Evolutionary conservation across 176 grass and related monocot genomes (phyloP).

Genomic region (Tillandsia leiboldiana): DNA sequence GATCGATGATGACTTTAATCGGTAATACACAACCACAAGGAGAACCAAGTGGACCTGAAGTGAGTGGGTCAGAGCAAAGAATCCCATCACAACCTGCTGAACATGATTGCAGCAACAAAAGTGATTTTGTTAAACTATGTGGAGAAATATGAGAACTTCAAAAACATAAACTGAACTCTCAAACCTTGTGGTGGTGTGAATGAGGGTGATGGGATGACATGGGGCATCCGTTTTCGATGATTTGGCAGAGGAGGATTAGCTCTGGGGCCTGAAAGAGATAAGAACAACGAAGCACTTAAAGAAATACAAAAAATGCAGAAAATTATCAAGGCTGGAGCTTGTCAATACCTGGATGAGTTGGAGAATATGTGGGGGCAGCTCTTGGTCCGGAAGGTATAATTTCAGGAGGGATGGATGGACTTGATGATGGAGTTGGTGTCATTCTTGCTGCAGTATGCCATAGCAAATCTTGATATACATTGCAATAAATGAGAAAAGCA

Average conservation of each 20-base stretch:
- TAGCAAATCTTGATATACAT: constrained; percentile 3
- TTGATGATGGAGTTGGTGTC: constrained; percentile 27
- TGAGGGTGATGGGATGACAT: constrained; percentile 36
- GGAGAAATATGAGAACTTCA: constrained; percentile 1
- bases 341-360: constrained; percentile 50
- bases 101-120: constrained; percentile 3
- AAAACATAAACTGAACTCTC: constrained; percentile 3
- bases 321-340: neutral
- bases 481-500: constrained; percentile 6
- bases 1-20: constrained; percentile 57
- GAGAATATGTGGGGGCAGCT: constrained; percentile 44
- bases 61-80: constrained; percentile 54
- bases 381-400: constrained; percentile 14
- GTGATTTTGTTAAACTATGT: neutral
- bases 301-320: constrained; percentile 6
- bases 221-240: constrained; percentile 36
- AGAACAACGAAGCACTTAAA: constrained; percentile 1
- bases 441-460: constrained; percentile 22
- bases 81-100: constrained; percentile 67
- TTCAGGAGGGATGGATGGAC: constrained; percentile 32
- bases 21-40: constrained; percentile 84
- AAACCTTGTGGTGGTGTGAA: constrained; percentile 45
- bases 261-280: constrained; percentile 29
- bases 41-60: constrained; percentile 55
- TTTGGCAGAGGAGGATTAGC: constrained; percentile 24